These are phyloP conservation scores for Teunomyces aglyptinius DNA, from an alignment of 805 yeast species.

Conservation along the genomic window DNA sequence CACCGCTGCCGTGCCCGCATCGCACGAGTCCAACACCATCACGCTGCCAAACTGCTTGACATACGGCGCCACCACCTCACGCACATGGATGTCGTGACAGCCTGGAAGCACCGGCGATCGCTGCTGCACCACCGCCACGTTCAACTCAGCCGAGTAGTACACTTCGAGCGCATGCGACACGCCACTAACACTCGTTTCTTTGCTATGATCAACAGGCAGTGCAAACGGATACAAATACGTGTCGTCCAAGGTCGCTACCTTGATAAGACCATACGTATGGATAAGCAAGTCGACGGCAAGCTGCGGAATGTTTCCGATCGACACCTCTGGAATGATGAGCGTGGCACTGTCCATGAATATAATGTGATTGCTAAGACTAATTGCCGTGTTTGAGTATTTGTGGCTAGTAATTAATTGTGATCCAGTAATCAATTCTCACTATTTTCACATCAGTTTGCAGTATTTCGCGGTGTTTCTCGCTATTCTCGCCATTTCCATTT, in stretches of 20 bases:
- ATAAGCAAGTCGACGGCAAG: constrained; percentile 70
- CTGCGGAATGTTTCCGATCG: constrained; percentile 91
- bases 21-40: constrained; percentile 68
- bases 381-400: too few species aligned
- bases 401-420: too few species aligned
- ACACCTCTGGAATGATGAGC: constrained; percentile 73
- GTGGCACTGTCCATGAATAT: constrained; percentile 34
- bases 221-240: constrained; percentile 73
- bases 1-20: constrained; percentile 50
- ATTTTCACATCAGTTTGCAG: too few species aligned
- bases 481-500: too few species aligned
- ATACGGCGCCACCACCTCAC: constrained; percentile 51
- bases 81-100: constrained; percentile 47
- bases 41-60: constrained; percentile 46
- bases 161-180: constrained; percentile 67
- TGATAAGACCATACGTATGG: constrained; percentile 54
- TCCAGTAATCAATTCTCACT: too few species aligned
- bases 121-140: constrained; percentile 68
- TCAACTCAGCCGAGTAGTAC: constrained; percentile 40
- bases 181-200: constrained; percentile 20
- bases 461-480: too few species aligned
- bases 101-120: constrained; percentile 83
- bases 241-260: constrained; percentile 58
- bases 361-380: too few species aligned
- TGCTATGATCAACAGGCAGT: constrained; percentile 63